These are phyloP conservation scores for Aurinia saxatilis DNA, from an alignment of 345 rosid species.

Conservation along the genomic window DNA sequence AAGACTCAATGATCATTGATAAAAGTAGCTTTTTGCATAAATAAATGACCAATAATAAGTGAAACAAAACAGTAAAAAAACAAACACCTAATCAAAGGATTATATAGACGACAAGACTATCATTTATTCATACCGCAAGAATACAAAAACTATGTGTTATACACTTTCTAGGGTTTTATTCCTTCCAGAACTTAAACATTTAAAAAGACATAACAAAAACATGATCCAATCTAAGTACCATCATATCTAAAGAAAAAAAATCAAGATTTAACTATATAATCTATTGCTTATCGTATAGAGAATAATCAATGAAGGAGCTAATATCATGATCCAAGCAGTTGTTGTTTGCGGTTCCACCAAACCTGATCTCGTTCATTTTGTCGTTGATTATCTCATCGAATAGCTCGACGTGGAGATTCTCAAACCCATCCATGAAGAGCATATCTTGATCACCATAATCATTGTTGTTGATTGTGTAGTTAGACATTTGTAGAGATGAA, in stretches of 20 bases:
- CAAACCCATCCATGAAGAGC: slow-evolving; percentile 17
- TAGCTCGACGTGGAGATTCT: slow-evolving; percentile 4
- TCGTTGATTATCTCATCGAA: not conserved
- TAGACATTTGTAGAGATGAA: slow-evolving; percentile 15
- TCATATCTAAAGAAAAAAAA: not conserved
- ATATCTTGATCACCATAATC: slow-evolving; percentile 7
- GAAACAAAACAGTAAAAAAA: not conserved
- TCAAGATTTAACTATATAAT: not conserved
- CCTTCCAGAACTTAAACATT: not conserved
- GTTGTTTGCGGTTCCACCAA: not conserved
- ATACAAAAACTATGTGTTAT: not conserved
- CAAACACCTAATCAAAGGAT: not conserved
- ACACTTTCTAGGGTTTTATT: slow-evolving; percentile 13
- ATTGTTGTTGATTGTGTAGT: not conserved
- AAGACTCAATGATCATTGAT: not conserved
- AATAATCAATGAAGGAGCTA: slow-evolving; percentile 15
- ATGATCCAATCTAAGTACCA: slow-evolving; percentile 3
- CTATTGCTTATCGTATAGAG: slow-evolving; percentile 9
- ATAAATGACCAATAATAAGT: not conserved
- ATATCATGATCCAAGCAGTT: slow-evolving; percentile 8
- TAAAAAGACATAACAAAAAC: not conserved
- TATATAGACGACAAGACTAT: not conserved
- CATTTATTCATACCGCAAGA: slow-evolving; percentile 1
- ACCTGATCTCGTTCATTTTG: not conserved
- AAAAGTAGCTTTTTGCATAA: slow-evolving; percentile 8